Evolutionary conservation across 306 rosid genomes (phyloP).

Genomic region (Delonix regia): DNA sequence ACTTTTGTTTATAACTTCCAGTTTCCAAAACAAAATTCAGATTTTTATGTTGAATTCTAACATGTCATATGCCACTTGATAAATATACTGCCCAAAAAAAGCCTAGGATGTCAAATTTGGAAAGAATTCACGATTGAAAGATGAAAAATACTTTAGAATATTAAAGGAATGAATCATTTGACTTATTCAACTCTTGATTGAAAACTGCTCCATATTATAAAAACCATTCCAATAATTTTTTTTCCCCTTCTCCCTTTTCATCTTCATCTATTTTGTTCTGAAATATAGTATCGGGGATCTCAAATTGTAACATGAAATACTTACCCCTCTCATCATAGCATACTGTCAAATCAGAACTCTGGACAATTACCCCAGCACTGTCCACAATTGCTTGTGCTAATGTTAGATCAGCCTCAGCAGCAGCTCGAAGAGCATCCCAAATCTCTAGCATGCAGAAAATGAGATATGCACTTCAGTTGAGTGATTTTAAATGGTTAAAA

Average conservation of each 20-base stretch:
- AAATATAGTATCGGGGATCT: neutral
- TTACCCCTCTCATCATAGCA: constrained; percentile 97
- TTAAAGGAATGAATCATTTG: neutral
- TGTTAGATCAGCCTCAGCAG: constrained; percentile 85
- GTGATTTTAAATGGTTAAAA: neutral
- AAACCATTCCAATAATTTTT: neutral
- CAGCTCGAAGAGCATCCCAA: constrained; percentile 99
- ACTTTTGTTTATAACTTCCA: neutral
- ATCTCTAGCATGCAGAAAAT: constrained; percentile 65
- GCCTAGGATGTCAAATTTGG: neutral
- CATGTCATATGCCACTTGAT: neutral
- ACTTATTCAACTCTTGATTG: neutral
- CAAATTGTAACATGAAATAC: constrained; percentile 24
- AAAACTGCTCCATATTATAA: neutral
- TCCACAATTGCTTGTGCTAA: constrained; percentile 93
- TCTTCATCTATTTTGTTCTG: neutral
- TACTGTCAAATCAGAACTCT: constrained; percentile 85
- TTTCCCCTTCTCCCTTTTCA: neutral
- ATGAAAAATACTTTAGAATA: neutral
- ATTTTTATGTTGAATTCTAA: no score
- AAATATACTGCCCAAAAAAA: neutral
- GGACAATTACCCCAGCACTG: constrained; percentile 94
- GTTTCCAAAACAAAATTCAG: neutral
- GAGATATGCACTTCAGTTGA: constrained; percentile 31
- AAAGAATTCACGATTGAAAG: neutral